Evolutionary conservation across 768 basidiomycete species (phyloP), one percentile per base, ranked within the genome.

Genomic region (Naganishia antarctica): DNA sequence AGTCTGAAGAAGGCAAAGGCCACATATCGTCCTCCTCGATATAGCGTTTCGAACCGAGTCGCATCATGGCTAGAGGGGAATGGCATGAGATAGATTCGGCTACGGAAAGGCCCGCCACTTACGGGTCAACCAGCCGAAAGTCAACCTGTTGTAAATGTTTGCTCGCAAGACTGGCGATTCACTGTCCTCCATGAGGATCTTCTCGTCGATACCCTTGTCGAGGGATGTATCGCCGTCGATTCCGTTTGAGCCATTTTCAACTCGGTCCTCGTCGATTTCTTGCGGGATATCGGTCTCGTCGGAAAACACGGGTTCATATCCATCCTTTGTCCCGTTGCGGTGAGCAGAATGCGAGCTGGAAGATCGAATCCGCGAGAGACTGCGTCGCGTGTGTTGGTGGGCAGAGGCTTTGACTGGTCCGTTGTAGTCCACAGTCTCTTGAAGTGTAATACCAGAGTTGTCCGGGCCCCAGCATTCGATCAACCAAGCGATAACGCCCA

Each of bases 1-100:
- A 84, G 70, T 96, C 90, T 9, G 78, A 71, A 0, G 85, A 79
- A 26, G 84, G 79, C 26, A 96, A 80, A 0, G 85, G 82, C 45
- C 91, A 91, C 25, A 97, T 82, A 71, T 98, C 94, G 29, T 87
- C 83, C 74, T 94, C 91, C 0, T 87, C 87, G 63, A 97, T 86
- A 73, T 83, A 85, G 60, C 83, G 78, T 32, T 60, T 61, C 26
- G 75, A 72, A 2, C 80, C 80, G 8, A 70, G 66, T 51, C 71
- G 71, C 70, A 81, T 78, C 49, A 76, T 48, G 1, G 76, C 68
- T 69, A 50, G 34, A 47, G 15, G 31, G 15, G 16, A 15, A 26
- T 7, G 21, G 48, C 3, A 21, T 63, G 40, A 63, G 28, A 5
- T 34, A 40, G 37, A n/a, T 21, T 4, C 18, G 21, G 11, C 1